Percentiles rank a stretch among this genome's conserved stretches.
These are phyloP conservation scores for Ramularia endophylla DNA, from an alignment of 2,329 filamentous ascomycete genomes.

Conservation along the genomic window DNA sequence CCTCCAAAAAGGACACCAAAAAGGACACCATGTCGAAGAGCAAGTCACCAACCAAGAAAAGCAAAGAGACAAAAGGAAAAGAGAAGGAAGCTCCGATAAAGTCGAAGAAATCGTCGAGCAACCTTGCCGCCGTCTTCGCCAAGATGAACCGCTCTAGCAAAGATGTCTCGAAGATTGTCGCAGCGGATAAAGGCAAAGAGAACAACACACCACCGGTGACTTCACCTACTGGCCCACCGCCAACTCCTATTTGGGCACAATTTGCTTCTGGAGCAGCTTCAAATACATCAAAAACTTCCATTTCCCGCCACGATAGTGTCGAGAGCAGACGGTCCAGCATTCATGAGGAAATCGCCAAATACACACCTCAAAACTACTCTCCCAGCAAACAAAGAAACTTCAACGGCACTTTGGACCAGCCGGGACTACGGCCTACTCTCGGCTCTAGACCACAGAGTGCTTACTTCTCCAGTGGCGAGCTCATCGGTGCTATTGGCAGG, in stretches of 20 bases:
- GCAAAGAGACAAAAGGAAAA: constrained; percentile 31
- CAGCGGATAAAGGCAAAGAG: constrained; percentile 64
- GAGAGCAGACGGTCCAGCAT: constrained; percentile 39
- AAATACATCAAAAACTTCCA: constrained; percentile 12
- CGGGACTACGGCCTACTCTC: constrained; percentile 44
- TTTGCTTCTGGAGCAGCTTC: constrained; percentile 46
- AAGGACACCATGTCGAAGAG: constrained; percentile 21
- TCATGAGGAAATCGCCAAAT: constrained; percentile 52
- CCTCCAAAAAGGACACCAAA: constrained; percentile 23
- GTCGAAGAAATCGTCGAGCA: constrained; percentile 78
- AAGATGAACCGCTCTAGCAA: constrained; percentile 65
- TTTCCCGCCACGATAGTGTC: constrained; percentile 41
- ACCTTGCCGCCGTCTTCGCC: constrained; percentile 69
- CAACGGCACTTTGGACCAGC: constrained; percentile 23
- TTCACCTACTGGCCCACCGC: constrained; percentile 36
- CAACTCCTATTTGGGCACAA: constrained; percentile 74
- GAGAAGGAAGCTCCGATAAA: constrained; percentile 30
- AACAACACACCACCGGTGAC: constrained; percentile 59
- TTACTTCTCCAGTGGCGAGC: constrained; percentile 14
- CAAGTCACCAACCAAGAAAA: constrained; percentile 33
- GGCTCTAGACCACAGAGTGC: constrained; percentile 26
- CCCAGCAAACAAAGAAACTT: constrained; percentile 59
- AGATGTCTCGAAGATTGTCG: constrained; percentile 47
- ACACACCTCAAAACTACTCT: constrained; percentile 55
- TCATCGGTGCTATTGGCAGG: constrained; percentile 24